A percentile compares a stretch with the other conserved stretches of the same genome.
Evolutionary conservation across 2,329 filamentous ascomycete species (phyloP).

Genomic region (Pseudogymnoascus sp.): DNA sequence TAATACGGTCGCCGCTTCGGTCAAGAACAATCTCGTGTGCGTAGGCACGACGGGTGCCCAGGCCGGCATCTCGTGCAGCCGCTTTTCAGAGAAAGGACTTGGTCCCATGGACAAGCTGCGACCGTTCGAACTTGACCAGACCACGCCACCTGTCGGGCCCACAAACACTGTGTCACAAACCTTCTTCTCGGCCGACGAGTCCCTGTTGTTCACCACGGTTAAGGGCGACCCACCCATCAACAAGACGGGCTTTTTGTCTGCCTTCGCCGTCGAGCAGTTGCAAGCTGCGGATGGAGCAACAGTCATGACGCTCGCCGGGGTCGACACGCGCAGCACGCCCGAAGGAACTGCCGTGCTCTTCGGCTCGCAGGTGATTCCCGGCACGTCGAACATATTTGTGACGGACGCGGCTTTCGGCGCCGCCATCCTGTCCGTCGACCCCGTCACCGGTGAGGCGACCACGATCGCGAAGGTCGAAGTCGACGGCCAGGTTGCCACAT

Average conservation of each 20-base stretch:
- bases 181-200: constrained; percentile 48
- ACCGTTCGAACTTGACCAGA: constrained; percentile 43
- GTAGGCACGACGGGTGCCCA: constrained; percentile 37
- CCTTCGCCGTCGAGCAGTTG: constrained; percentile 35
- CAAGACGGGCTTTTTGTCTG: constrained; percentile 47
- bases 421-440: constrained; percentile 42
- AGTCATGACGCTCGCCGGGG: constrained; percentile 19
- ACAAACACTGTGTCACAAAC: constrained; percentile 51
- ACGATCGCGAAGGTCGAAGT: constrained; percentile 29
- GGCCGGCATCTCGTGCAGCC: constrained; percentile 38
- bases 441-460: constrained; percentile 36
- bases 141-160: constrained; percentile 49
- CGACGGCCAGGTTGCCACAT: constrained; percentile 46
- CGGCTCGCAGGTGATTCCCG: constrained; percentile 40
- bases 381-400: constrained; percentile 37
- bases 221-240: constrained; percentile 49
- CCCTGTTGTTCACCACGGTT: constrained; percentile 45
- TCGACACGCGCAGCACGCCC: constrained; percentile 35
- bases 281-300: constrained; percentile 9
- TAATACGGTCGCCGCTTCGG: constrained; percentile 28
- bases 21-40: constrained; percentile 32
- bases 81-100: constrained; percentile 34
- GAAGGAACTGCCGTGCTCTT: constrained; percentile 49
- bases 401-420: constrained; percentile 52
- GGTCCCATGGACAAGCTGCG: constrained; percentile 37